Evolutionary conservation across 2,329 filamentous ascomycete genomes (phyloP), one percentile per base, ranked within the genome.

Genomic region (Phyllosticta citribraziliensis): DNA sequence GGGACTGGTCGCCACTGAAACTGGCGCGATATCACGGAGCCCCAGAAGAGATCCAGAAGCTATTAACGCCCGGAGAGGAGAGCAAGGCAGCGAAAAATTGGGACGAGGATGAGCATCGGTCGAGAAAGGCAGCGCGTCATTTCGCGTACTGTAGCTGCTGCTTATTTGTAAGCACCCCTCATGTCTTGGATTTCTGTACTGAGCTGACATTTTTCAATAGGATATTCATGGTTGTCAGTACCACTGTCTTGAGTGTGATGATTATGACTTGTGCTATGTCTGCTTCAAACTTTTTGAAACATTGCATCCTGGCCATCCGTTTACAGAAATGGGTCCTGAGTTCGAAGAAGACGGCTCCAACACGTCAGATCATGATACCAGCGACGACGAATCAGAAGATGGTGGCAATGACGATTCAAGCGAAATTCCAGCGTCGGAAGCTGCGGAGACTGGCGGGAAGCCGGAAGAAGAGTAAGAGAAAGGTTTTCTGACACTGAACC

Each of bases 261-360:
- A 60, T 20, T 63, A 56, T 10, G 53, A 56, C 22, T 60, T 63
- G 14, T 63, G 61, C 47, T 63, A 56, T 57, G 60, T 60, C 24
- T 62, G 60, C 30, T 3, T 35, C 40, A 47, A 11, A 51, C 19
- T 47, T 5, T 14, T 19, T 3, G 30, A 4, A 33, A 33, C 12
- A 33, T 9, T 57, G 55, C 55, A 57, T 27, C 33, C 35, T 24
- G 35, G 33, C 20, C 55, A 57, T 40, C 14, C 8, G 1, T 57
- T 35, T 20, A 24, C 24, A 17, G 2, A 14, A 0, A 12, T 20
- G 6, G 55, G 55, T 11, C 33, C 47, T 17, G 55, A 57, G 35
- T 57, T 57, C 5, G 55, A 50, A 40, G 19, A 57, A 1, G 55
- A 57, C 11, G 4, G 12, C 20, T 50, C 55, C n/a, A 30, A 56